Percentiles rank a stretch among this genome's conserved stretches.
Evolutionary conservation across 176 grass and related monocot species (phyloP).

Genomic region (Bothriochloa decipiens): DNA sequence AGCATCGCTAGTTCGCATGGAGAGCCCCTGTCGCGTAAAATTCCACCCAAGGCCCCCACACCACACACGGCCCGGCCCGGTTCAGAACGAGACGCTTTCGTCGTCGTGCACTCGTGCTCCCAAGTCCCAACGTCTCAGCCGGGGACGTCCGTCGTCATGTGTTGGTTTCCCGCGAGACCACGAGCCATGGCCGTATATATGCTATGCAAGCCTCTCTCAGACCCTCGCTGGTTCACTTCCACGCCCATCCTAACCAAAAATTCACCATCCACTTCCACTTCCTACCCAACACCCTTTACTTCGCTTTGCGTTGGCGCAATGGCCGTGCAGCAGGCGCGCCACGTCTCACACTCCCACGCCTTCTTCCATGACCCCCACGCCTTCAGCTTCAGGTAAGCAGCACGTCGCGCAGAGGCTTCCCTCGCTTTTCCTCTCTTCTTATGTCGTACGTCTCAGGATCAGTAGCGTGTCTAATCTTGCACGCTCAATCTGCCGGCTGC

Average conservation of each 20-base stretch:
- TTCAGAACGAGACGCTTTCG: background rate
- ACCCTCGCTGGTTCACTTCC: no score
- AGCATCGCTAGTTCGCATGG: no score
- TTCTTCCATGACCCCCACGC: background rate
- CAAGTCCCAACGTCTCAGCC: background rate
- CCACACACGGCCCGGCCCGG: background rate
- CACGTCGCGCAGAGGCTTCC: background rate
- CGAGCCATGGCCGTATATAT: background rate
- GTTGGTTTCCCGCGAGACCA: background rate
- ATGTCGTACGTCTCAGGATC: background rate
- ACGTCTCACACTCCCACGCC: conserved; percentile 26
- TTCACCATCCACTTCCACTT: background rate
- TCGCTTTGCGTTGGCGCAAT: conserved; percentile 25
- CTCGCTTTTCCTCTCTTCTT: background rate
- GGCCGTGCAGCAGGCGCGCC: conserved; percentile 62
- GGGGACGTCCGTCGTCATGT: background rate
- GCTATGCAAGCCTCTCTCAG: no score
- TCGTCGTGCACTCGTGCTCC: background rate
- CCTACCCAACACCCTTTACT: background rate
- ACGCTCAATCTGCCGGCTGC: background rate
- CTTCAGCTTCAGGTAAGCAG: background rate
- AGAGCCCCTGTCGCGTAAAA: no score
- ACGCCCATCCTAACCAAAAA: background rate
- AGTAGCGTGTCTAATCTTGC: background rate
- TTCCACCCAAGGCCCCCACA: no score